These are phyloP conservation scores for Colletotrichum eleusines DNA, from an alignment of 2,329 filamentous ascomycete genomes.

Conservation along the genomic window DNA sequence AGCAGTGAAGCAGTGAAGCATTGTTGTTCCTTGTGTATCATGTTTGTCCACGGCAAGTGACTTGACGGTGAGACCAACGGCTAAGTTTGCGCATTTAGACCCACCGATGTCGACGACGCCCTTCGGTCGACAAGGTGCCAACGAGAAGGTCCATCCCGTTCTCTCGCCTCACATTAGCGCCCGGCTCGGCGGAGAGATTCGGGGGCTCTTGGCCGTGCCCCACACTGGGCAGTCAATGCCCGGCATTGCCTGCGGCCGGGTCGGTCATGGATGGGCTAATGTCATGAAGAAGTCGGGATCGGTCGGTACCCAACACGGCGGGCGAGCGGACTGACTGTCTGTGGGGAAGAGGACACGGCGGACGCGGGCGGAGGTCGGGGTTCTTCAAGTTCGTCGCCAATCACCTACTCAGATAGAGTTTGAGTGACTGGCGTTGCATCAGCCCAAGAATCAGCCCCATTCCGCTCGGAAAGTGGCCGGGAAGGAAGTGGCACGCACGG, in stretches of 20 bases:
- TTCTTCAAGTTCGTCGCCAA: neutral
- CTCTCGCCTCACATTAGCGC: slow-evolving; percentile 1
- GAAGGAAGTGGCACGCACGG: neutral
- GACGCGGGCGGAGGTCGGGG: neutral
- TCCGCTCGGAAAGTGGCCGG: neutral
- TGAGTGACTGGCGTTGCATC: slow-evolving; percentile 33
- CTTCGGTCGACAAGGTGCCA: slow-evolving; percentile 25
- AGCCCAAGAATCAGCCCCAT: neutral
- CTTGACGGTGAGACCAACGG: neutral
- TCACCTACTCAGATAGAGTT: too few species aligned
- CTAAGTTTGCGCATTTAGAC: neutral
- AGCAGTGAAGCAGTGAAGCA: neutral
- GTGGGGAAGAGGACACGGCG: slow-evolving; percentile 1
- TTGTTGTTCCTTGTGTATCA: neutral
- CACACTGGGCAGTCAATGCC: neutral
- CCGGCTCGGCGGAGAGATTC: slow-evolving; percentile 22
- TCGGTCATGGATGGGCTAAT: neutral
- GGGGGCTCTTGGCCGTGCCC: slow-evolving; percentile 1
- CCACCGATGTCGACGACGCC: slow-evolving; percentile 18
- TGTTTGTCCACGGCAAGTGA: neutral
- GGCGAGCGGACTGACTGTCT: neutral
- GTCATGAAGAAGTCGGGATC: neutral
- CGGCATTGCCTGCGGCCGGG: neutral
- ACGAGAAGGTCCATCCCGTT: too few species aligned
- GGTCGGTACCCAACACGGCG: neutral